phyloP scores from a whole-genome alignment of 495 filamentous ascomycete species.

The Neurospora sp. region DNA sequence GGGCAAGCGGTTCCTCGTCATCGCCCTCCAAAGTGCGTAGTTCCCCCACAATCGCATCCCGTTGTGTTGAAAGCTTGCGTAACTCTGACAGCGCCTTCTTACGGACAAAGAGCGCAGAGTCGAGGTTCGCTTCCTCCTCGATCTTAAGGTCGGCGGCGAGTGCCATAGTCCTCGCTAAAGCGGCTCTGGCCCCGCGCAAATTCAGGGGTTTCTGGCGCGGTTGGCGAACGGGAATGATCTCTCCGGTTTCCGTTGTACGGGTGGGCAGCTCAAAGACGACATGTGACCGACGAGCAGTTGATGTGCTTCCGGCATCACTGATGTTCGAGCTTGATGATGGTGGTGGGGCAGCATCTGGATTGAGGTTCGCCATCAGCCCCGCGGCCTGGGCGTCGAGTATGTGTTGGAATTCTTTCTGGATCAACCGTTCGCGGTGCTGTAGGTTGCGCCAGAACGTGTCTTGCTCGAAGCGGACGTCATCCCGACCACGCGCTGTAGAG shows the following conservation, averaged over 20 bases:
- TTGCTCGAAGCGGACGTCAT: slow-evolving; percentile 12
- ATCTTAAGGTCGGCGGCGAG: slow-evolving; percentile 61
- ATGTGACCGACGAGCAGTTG: slow-evolving; percentile 22
- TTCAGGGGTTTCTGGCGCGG: slow-evolving; percentile 46
- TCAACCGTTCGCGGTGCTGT: slow-evolving; percentile 41
- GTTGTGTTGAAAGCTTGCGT: slow-evolving; percentile 47
- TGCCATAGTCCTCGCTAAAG: slow-evolving; percentile 59
- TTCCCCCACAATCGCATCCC: slow-evolving; percentile 31
- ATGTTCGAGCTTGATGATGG: slow-evolving; percentile 1
- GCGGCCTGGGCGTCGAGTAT: slow-evolving; percentile 79
- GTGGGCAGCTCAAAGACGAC: slow-evolving; percentile 16
- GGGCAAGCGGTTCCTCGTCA: slow-evolving; percentile 35
- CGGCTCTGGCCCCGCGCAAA: slow-evolving; percentile 56
- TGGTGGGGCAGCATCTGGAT: slow-evolving; percentile 7
- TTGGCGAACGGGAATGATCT: slow-evolving; percentile 54
- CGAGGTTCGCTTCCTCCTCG: slow-evolving; percentile 56
- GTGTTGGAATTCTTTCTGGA: slow-evolving; percentile 67
- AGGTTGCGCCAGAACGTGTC: slow-evolving; percentile 27
- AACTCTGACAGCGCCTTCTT: slow-evolving; percentile 50
- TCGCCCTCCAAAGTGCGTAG: slow-evolving; percentile 29
- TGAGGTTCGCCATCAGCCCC: slow-evolving; percentile 41
- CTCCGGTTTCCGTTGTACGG: slow-evolving; percentile 18
- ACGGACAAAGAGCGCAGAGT: slow-evolving; percentile 44
- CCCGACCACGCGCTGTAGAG: slow-evolving; percentile 1
- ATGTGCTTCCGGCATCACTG: slow-evolving; percentile 28